Evolutionary conservation across 1,284 basidiomycete genomes (phyloP), one percentile per base, ranked within the genome.

Genomic region (Ustilago nuda): DNA sequence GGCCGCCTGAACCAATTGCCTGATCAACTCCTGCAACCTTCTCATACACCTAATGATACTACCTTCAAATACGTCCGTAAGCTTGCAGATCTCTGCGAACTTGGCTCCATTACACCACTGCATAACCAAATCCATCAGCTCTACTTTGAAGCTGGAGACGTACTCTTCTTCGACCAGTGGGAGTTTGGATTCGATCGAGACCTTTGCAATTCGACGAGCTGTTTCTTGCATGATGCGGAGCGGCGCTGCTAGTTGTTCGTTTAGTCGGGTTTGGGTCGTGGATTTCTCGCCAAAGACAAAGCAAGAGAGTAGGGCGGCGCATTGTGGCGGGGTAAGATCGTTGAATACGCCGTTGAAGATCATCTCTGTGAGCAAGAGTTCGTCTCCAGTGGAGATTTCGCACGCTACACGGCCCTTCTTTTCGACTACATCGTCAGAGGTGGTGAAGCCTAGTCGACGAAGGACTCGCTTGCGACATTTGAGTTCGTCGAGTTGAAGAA

Each of bases 271-370:
- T 45, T 71, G 68, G 3, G 65, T 70, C 15, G 68, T 65, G 0
- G 53, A 61, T 90, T 98, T 98, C 86, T 99, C 97, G 17, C 92
- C 90, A 86, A 99, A 99, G 17, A 99, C 96, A 84, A 99, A 99
- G 85, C 96, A 98, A 79, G 93, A 94, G 32, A 98, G 88, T 17
- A 99, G 86, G 1, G 94, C 94, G 0, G 96, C 96, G 83, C 92
- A 94, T 75, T 98, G 94, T 83, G 98, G 94, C 0, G 97, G 95
- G 0, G 90, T 88, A 45, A 99, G 87, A 3, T 92, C 87, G 83
- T 98, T 98, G 89, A 99, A 99, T 4, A 92, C 92, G 61, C 96
- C 96, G 78, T 97, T 95, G 89, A 99, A 99, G 77, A 99, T 93
- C 85, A 99, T 90, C 87, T 99, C 97, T 0, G 97, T 99, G 70